A percentile compares a stretch with the other conserved stretches of the same genome.
These are phyloP conservation scores for Phytophthora fragariaefolia DNA, from an alignment of 352 stramenopile species.

Conservation along the genomic window DNA sequence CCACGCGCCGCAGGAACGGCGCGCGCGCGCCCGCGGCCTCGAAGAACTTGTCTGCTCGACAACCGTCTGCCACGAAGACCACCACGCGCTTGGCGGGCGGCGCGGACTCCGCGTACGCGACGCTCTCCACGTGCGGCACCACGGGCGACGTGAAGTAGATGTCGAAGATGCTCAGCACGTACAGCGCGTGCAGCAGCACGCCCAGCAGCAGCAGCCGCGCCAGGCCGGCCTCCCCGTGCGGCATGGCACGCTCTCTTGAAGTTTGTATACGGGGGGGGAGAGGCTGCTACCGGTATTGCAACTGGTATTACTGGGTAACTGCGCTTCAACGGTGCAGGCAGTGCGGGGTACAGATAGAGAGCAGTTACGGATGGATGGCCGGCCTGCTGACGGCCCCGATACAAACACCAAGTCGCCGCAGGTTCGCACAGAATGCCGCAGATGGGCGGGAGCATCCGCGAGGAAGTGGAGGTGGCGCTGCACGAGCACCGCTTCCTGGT, in stretches of 20 bases:
- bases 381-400: too few relatives aligned
- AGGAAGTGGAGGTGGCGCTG: constrained; percentile 75
- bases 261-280: constrained; percentile 12
- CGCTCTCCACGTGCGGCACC: constrained; percentile 67
- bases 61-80: constrained; percentile 87
- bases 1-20: constrained; percentile 69
- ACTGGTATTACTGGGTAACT: too few relatives aligned
- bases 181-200: constrained; percentile 81
- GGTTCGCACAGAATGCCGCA: constrained; percentile 32
- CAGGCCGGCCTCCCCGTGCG: constrained; percentile 19
- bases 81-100: constrained; percentile 73
- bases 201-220: constrained; percentile 65
- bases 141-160: constrained; percentile 92
- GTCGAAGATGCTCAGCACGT: constrained; percentile 91
- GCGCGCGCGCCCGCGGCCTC: constrained; percentile 51
- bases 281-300: constrained; percentile 15
- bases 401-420: constrained; percentile 5
- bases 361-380: neutral
- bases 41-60: constrained; percentile 87
- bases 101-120: constrained; percentile 42
- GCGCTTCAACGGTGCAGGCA: neutral
- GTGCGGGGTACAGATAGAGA: neutral
- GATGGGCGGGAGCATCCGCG: constrained; percentile 57
- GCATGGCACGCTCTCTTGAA: constrained; percentile 15
- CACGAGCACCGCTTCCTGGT: constrained; percentile 87